phyloP scores from a whole-genome alignment of 139 green algal genomes.

The Coelastrella sp. region DNA sequence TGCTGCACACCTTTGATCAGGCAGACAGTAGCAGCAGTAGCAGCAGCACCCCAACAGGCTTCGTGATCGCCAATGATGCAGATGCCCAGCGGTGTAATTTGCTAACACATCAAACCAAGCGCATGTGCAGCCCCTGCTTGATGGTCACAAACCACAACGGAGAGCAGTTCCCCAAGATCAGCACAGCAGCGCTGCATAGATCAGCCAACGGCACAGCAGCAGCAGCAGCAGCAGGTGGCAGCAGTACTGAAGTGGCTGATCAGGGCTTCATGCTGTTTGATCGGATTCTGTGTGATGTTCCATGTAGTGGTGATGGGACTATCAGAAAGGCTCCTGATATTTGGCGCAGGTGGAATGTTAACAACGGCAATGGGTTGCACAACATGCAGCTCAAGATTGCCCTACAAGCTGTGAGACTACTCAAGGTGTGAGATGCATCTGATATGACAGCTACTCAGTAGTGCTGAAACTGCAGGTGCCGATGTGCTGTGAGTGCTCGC shows the following conservation, averaged over 20 bases:
- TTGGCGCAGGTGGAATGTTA: slow-evolving; percentile 87
- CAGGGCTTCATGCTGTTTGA: slow-evolving; percentile 76
- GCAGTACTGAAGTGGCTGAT: slow-evolving; percentile 1
- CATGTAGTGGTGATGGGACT: slow-evolving; percentile 95
- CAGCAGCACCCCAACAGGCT: slow-evolving; percentile 60
- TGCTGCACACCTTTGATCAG: slow-evolving; percentile 75
- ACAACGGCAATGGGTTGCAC: slow-evolving; percentile 92
- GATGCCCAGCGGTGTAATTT: slow-evolving; percentile 97
- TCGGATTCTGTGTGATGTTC: slow-evolving; percentile 97
- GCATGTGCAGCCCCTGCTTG: slow-evolving; percentile 89
- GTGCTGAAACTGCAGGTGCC: no score
- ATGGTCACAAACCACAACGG: slow-evolving; percentile 96
- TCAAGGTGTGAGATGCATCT: slow-evolving; percentile 69
- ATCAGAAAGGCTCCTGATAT: slow-evolving; percentile 98
- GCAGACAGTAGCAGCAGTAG: neutral
- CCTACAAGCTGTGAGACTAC: slow-evolving; percentile 81
- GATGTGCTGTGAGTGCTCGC: no score
- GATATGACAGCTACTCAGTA: neutral
- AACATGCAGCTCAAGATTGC: slow-evolving; percentile 92
- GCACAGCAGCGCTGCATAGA: neutral
- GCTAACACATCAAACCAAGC: slow-evolving; percentile 97
- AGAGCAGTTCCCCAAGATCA: slow-evolving; percentile 83
- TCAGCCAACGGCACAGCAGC: neutral
- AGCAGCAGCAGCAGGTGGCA: neutral
- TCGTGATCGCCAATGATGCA: slow-evolving; percentile 97